Evolutionary conservation across 1,284 basidiomycete genomes (phyloP), one percentile per base, ranked within the genome.

Genomic region (Cystobasidium sp.): DNA sequence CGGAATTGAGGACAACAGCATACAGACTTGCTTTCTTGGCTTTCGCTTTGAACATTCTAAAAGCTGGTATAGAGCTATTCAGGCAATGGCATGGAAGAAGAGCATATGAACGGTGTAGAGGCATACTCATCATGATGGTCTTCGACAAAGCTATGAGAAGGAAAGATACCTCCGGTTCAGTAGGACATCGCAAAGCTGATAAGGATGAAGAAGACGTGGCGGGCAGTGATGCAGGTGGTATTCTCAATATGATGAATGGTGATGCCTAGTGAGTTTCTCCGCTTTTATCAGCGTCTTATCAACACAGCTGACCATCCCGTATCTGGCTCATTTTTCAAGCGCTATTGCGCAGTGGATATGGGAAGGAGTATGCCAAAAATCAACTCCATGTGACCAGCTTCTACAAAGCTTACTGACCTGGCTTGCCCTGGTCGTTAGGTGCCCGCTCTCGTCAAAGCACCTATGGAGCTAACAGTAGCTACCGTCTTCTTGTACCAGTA

Each of bases 121-220:
- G 88, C 5, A 88, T 90, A 82, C 85, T 94, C 16, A 93, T 91
- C 85, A 87, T 90, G 0, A 85, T 90, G 0, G 91, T 97, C 68
- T 97, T 95, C 80, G 91, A 94, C 81, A 97, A 97, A 82, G 90
- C 94, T 0, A 84, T 97, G 52, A 90, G 90, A 80, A 85, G 93
- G 37, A 90, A 89, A 80, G 93, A 97, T 81, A 89, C 90, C 73
- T 91, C 91, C 0, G 93, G 93, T 0, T 85, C 93, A 37, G 84
- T 91, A 1, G 70, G 70, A 46, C 70, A 73, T 59, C 70, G 70
- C n/a, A 53, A 73, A 62, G 37, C 51, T 22, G 85, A 88, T 59
- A 82, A 83, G 78, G 84, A 86, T 39, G 86, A 83, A 1, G 84
- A 87, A 84, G 82, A 44, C 43, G 71, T 68, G 10, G 37, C 67